Evolutionary conservation across 1,139 yeast genomes (phyloP).

Genomic region (Taphrina pruni): DNA sequence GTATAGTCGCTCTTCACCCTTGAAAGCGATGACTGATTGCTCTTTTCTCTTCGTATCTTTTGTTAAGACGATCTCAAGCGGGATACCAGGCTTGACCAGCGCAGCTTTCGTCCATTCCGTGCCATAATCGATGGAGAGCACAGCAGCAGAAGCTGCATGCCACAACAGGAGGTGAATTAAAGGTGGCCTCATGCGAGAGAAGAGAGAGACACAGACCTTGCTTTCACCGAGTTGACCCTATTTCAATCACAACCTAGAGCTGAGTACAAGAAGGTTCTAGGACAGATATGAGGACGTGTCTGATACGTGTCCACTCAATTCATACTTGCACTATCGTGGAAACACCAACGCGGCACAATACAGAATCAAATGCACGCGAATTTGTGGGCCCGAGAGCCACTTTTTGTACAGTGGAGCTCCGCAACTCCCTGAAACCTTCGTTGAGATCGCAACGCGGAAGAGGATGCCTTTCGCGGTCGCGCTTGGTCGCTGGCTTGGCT

Average conservation of each 20-base stretch:
- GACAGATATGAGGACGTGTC: not conserved
- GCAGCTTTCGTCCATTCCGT: slow-evolving; percentile 87
- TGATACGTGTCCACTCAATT: not conserved
- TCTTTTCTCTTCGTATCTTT: slow-evolving; percentile 93
- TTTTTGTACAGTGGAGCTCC: not conserved
- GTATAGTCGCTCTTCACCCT: slow-evolving; percentile 68
- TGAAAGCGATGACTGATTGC: slow-evolving; percentile 73
- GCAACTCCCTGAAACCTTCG: not conserved
- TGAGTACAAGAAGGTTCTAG: not conserved
- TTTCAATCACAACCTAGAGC: not conserved
- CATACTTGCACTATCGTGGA: no score
- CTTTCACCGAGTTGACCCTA: not conserved
- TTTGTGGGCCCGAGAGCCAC: slow-evolving; percentile 11
- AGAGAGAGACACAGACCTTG: not conserved
- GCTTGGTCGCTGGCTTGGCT: no score
- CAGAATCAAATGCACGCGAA: no score
- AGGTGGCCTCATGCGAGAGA: slow-evolving; percentile 4
- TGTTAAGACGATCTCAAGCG: slow-evolving; percentile 84
- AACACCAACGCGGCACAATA: no score
- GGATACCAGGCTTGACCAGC: slow-evolving; percentile 86
- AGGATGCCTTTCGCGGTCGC: no score
- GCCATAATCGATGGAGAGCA: slow-evolving; percentile 89
- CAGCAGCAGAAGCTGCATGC: slow-evolving; percentile 57
- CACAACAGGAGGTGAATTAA: not conserved
- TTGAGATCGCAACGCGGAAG: no score